Conservation (phyloP, 148 eudicot genomes). For the Cornus florida region DNA sequence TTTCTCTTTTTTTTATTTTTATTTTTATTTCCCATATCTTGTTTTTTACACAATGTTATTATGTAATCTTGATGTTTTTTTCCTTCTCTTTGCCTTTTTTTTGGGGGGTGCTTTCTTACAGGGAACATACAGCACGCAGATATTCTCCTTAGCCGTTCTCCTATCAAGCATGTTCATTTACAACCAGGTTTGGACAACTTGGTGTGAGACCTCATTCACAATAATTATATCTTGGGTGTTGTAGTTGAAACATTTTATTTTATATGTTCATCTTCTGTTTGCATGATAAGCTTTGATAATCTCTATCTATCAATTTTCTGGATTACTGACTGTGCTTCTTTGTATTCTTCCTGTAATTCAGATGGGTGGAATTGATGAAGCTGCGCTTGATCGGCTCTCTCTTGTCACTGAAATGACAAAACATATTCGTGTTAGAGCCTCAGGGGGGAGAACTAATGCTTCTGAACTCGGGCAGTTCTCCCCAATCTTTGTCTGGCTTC, state of each 20-base stretch:
- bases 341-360: constrained; percentile 22
- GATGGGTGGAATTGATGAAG: constrained; percentile 99
- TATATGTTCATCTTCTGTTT: neutral
- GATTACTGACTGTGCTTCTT: neutral
- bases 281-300: neutral
- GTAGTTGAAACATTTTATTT: too few relatives aligned
- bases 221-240: neutral
- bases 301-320: neutral
- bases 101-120: constrained; percentile 19
- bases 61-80: neutral
- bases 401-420: constrained; percentile 98
- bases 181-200: constrained; percentile 66
- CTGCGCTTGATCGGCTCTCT: constrained; percentile 94
- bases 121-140: constrained; percentile 98
- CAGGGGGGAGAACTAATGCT: constrained; percentile 82
- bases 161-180: constrained; percentile 97
- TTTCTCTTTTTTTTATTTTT: too few relatives aligned
- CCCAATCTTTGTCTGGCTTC: constrained; percentile 95
- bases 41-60: neutral
- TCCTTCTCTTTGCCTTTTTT: neutral
- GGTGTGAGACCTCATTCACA: neutral
- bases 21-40: neutral
- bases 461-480: constrained; percentile 97
- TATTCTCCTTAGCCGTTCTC: constrained; percentile 94
- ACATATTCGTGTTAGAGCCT: constrained; percentile 92